Conservation (phyloP, 2,329 filamentous ascomycete genomes). For the Sphaceloma murrayae region DNA sequence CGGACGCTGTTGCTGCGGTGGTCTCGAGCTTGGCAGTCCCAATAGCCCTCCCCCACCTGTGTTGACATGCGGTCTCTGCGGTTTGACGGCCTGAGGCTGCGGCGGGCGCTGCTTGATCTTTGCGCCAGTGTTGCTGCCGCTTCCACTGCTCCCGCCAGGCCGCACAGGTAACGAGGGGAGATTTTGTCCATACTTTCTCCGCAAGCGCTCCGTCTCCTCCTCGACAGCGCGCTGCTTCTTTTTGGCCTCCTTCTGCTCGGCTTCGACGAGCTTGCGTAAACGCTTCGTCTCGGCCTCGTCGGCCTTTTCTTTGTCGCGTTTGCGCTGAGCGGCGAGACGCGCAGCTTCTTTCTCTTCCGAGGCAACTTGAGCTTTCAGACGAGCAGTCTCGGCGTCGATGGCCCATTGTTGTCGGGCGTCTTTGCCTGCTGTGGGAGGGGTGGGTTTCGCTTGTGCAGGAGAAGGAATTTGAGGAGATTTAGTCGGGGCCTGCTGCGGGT, state of each 20-base stretch:
- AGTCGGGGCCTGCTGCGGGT: constrained; percentile 22
- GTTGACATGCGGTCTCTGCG: constrained; percentile 19
- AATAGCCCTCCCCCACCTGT: constrained; percentile 13
- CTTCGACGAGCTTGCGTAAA: constrained; percentile 56
- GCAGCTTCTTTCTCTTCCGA: constrained; percentile 33
- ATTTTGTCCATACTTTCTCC: constrained; percentile 51
- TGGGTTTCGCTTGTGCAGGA: constrained; percentile 2
- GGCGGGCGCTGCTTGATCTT: constrained; percentile 15
- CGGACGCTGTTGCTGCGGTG: not conserved
- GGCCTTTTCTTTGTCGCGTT: constrained; percentile 47
- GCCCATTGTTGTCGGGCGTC: constrained; percentile 47
- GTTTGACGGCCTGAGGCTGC: constrained; percentile 16
- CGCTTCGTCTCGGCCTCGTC: constrained; percentile 51
- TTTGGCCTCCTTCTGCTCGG: constrained; percentile 54
- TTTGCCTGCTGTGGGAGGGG: constrained; percentile 25
- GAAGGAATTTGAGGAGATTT: constrained; percentile 21
- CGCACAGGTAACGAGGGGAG: constrained; percentile 6
- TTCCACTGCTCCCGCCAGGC: constrained; percentile 25
- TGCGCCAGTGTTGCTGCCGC: constrained; percentile 16
- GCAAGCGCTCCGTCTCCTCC: constrained; percentile 66
- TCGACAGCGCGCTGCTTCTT: constrained; percentile 47
- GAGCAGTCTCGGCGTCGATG: constrained; percentile 42
- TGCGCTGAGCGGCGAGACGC: constrained; percentile 38
- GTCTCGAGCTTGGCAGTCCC: constrained; percentile 6
- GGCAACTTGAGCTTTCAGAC: constrained; percentile 35